Base-by-base conservation (phyloP, 2,329 filamentous ascomycete species). In the Ophiosphaerella korrae region DNA sequence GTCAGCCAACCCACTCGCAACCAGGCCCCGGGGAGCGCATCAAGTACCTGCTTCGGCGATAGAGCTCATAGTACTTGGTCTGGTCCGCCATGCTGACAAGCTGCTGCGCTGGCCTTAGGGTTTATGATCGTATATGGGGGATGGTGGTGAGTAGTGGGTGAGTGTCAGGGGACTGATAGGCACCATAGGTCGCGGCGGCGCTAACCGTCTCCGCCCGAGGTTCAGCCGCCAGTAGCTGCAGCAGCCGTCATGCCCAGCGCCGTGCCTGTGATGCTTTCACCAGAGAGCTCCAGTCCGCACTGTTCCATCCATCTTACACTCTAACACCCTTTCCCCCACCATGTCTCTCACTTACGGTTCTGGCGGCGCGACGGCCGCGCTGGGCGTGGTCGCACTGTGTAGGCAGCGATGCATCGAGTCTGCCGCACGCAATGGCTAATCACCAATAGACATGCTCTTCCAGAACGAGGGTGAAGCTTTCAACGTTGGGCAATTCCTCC, bases 401-500 rank as follows among this genome's bases (percentile, higher is more conserved):
- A 84, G 76, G 90, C 79, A 43, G 11, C 5, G 7, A 38, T 23
- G 45, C 53, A 48, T 42, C 32, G 36, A 13, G 8, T 29, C 39
- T 29, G 48, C 55, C 44, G 49, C 50, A 62, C 58, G 68, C 66
- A 55, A 52, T 62, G 55, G 65, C 71, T 74, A 64, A 74, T 45
- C 35, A 41, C 47, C 37, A 33, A 42, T 75, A 99, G 94, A 99
- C 78, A 95, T 99, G 91, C 90, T 99, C 74, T 97, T 99, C 74
- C 95, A 94, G 71, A 92, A 91, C 72, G 92, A 90, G 75, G 94
- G 95, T 73, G 93, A 99, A 82, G 82, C 88, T 53, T 99, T 99
- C 80, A 96, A 99, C 79, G 90, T 97, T 75, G 95, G 95, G 75
- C 87, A 88, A 74, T 97, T 97, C 75, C 86, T 99, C 76, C 92